phyloP scores from a whole-genome alignment of 2,329 filamentous ascomycete genomes.

The Periconia sp. region DNA sequence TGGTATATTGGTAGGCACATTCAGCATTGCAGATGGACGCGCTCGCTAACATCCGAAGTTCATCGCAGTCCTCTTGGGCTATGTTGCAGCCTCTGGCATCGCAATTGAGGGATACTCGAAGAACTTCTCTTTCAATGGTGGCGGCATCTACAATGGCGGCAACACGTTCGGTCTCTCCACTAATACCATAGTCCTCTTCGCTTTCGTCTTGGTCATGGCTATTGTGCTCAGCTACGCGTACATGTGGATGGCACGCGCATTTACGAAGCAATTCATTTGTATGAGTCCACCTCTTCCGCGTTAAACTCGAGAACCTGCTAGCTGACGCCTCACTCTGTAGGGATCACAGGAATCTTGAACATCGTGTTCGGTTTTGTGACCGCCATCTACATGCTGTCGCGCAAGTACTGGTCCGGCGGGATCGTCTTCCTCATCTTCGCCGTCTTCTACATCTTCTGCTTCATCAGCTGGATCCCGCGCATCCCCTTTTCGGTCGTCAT shows the following conservation, averaged over 20 bases:
- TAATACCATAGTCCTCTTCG: constrained; percentile 86
- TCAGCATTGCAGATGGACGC: not conserved
- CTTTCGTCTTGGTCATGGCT: constrained; percentile 76
- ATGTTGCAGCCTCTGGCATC: constrained; percentile 76
- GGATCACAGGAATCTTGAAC: constrained; percentile 71
- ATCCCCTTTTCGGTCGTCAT: constrained; percentile 93
- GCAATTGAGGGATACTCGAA: constrained; percentile 72
- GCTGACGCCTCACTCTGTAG: too few relatives aligned
- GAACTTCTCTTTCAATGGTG: constrained; percentile 60
- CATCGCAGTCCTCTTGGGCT: constrained; percentile 73
- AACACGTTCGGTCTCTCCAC: constrained; percentile 76
- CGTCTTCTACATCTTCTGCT: constrained; percentile 80
- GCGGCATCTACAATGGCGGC: constrained; percentile 73
- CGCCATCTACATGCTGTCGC: constrained; percentile 81
- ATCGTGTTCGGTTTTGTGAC: constrained; percentile 84
- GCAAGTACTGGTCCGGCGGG: constrained; percentile 79
- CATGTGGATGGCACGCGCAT: constrained; percentile 74
- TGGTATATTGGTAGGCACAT: constrained; percentile 68
- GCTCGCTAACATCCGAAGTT: constrained; percentile 56
- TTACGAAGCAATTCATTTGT: constrained; percentile 90
- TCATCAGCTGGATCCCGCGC: constrained; percentile 82
- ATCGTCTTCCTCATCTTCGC: constrained; percentile 86
- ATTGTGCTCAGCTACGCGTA: constrained; percentile 79
- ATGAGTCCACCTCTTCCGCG: not conserved
- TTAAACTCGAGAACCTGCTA: not conserved